Conservation (phyloP, 2,329 filamentous ascomycete genomes). For the Trichoderma afroharzianum region DNA sequence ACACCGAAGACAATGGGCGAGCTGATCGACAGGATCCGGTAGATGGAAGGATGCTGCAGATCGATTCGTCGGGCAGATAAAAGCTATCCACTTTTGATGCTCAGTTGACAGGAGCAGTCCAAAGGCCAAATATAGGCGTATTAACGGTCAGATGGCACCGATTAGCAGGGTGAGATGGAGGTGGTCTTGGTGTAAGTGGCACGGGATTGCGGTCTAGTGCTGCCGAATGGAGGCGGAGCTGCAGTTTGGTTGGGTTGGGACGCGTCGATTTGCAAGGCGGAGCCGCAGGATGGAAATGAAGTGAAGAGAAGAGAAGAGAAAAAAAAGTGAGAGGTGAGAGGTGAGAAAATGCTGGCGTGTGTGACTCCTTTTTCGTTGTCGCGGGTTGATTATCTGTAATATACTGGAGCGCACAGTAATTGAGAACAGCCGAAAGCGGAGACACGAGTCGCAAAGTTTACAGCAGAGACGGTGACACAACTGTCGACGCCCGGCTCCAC, state of each 20-base stretch:
- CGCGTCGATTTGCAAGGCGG: background rate
- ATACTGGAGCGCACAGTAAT: background rate
- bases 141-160: conserved; percentile 11
- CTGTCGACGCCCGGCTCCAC: conserved; percentile 17
- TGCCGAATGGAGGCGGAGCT: conserved; percentile 15
- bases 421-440: conserved; percentile 25
- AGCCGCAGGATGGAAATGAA: background rate
- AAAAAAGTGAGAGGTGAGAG: background rate
- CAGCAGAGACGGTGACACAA: conserved; percentile 1
- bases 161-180: conserved; percentile 8
- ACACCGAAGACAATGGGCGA: conserved; percentile 10
- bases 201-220: conserved; percentile 15
- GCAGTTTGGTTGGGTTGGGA: background rate
- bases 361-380: conserved; percentile 23
- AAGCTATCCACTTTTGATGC: background rate
- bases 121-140: conserved; percentile 4
- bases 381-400: conserved; percentile 16
- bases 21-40: conserved; percentile 17
- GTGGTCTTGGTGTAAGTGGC: conserved; percentile 16
- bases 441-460: conserved; percentile 13
- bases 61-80: conserved; percentile 10
- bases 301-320: background rate
- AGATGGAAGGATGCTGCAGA: conserved; percentile 15
- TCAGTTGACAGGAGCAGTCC: conserved; percentile 6
- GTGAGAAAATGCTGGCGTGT: background rate